Base-by-base conservation (phyloP, 306 rosid species). In the Trichosanthes truncata region DNA sequence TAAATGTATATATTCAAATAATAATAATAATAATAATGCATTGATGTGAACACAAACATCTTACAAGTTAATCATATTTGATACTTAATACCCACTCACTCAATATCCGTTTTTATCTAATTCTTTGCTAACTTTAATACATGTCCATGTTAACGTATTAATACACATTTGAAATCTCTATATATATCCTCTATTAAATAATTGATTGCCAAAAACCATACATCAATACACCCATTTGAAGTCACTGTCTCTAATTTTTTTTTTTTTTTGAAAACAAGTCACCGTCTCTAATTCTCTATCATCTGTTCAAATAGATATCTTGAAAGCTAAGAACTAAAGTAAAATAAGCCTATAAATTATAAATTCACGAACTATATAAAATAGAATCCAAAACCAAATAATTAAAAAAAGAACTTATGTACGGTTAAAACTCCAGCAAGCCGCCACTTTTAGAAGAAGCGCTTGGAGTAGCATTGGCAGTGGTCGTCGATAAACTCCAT, bases 401-500 rank as follows among this genome's bases (percentile, higher is more conserved):
- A 11, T 25, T 4, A 3, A 0, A 31, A 2, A 63, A 17, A 1
- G 36, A 23, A 3, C 31, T 11, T 66, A 8, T 65, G 17, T 45
- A 43, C 7, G 11, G 38, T 56, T 81, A 86, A 81, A 83, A 84
- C 81, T 87, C 83, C 20, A 81, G 77, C 43, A 91, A 81, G 53
- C 76, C 83, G 59, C 84, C 86, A 55, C 80, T 82, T 73, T 84
- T 85, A 43, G 89, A 86, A 7, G 98, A 89, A 74, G 88, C 84
- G 35, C 79, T 89, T 82, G 92, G 82, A 72, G 88, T 86, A 52
- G 93, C 83, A 82, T 82, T 80, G 17, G 74, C 74, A 4, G 74
- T 66, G 49, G 74, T 10, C 62, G 86, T 87, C 0, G 91, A 89
- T 51, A 91, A 87, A 36, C 89, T 89, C 98, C 98, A 93, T 35